A percentile compares a stretch with the other conserved stretches of the same genome.
Conservation (phyloP, 2,329 filamentous ascomycete species). For the Penicillium thymicola region DNA sequence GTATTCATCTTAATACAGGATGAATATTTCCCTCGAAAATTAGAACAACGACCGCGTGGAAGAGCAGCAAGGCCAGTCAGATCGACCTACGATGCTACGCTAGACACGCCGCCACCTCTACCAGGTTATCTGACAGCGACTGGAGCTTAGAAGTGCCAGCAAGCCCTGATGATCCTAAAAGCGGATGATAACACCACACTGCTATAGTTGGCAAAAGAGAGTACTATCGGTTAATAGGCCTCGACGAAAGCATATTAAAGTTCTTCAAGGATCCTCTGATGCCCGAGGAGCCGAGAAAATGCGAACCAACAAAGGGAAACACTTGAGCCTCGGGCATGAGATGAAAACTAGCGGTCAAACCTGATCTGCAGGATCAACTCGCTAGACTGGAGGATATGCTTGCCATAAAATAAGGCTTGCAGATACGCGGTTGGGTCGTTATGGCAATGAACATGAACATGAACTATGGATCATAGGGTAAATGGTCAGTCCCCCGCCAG, state of each 20-base stretch:
- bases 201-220: rapidly evolving
- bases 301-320: not conserved
- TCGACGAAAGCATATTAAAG: not conserved
- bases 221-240: not conserved
- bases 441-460: not conserved
- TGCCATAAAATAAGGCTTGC: not conserved
- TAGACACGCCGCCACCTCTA: not conserved
- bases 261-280: not conserved
- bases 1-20: not conserved
- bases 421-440: not conserved
- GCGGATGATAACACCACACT: not conserved
- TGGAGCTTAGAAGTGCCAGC: not conserved
- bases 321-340: not conserved
- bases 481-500: not conserved
- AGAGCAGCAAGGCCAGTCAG: not conserved
- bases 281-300: not conserved
- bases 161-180: not conserved
- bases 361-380: not conserved
- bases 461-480: not conserved
- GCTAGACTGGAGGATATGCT: not conserved
- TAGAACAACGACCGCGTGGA: not conserved
- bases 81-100: not conserved
- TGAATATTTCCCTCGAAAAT: not conserved
- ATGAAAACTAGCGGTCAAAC: not conserved
- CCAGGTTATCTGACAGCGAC: not conserved